Evolutionary conservation across 306 rosid genomes (phyloP).

Genomic region (Vigna nakashimae): DNA sequence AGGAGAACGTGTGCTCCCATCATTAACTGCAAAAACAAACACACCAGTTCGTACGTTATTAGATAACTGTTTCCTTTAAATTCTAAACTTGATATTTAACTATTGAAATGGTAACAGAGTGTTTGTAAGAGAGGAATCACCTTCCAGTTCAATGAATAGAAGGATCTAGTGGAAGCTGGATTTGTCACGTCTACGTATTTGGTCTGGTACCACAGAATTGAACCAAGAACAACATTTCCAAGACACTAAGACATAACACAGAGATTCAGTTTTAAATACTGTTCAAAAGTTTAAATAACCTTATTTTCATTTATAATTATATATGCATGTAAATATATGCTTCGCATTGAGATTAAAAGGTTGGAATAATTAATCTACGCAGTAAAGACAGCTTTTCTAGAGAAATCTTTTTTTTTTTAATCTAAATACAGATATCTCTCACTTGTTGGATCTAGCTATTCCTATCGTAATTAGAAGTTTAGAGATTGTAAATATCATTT

Average conservation of each 20-base stretch:
- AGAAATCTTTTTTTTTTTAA: too few relatives aligned
- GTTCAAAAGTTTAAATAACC: background rate
- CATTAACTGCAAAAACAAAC: background rate
- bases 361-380: too few relatives aligned
- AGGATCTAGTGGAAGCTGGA: background rate
- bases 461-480: too few relatives aligned
- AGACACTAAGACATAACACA: background rate
- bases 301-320: background rate
- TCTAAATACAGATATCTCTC: too few relatives aligned
- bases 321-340: too few relatives aligned
- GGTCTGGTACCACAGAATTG: background rate
- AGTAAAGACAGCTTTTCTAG: too few relatives aligned
- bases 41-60: too few relatives aligned
- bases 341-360: too few relatives aligned
- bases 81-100: background rate
- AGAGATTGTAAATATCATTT: too few relatives aligned
- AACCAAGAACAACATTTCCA: background rate
- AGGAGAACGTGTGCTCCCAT: background rate
- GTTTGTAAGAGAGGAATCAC: background rate
- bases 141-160: background rate
- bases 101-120: background rate
- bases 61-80: background rate
- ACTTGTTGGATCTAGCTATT: too few relatives aligned
- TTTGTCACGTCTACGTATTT: background rate
- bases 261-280: background rate